Evolutionary conservation across 371 early-diverging fungal genomes (phyloP).

Genomic region (Homolaphlyctis polyrhiza): DNA sequence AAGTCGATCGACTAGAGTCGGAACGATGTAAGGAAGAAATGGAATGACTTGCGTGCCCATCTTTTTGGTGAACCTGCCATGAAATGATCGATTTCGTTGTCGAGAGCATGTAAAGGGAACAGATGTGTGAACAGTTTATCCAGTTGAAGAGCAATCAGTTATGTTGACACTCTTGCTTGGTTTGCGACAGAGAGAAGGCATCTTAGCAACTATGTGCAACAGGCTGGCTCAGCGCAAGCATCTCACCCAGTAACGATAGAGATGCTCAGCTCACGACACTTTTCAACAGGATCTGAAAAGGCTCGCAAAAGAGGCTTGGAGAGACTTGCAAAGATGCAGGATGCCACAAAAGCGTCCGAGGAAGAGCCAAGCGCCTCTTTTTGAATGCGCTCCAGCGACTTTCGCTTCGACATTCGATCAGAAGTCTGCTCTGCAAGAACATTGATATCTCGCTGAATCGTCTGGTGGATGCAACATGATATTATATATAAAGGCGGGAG

Average conservation of each 20-base stretch:
- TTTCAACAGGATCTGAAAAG: constrained; percentile 38
- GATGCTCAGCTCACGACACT: constrained; percentile 34
- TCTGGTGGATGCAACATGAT: constrained; percentile 16
- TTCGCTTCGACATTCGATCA: constrained; percentile 34
- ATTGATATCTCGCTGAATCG: constrained; percentile 39
- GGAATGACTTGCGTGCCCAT: constrained; percentile 23
- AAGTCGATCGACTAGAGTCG: constrained; percentile 27
- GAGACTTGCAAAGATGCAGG: constrained; percentile 13
- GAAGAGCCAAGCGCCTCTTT: constrained; percentile 19
- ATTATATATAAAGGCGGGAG: no score
- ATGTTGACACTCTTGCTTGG: no score
- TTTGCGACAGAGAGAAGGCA: no score
- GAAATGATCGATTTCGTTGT: no score
- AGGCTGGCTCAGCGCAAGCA: no score
- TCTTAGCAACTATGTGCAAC: neutral
- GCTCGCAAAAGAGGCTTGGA: constrained; percentile 23
- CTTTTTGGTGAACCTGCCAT: constrained; percentile 15
- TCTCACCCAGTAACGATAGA: constrained; percentile 26
- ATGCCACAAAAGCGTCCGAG: constrained; percentile 6
- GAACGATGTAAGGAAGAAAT: constrained; percentile 28
- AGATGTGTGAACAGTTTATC: no score
- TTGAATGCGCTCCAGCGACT: constrained; percentile 36
- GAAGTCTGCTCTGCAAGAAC: constrained; percentile 33
- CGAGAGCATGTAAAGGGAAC: no score
- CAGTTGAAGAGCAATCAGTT: no score